phyloP scores from a whole-genome alignment of 1,139 yeast genomes.

The Yamadazyma epiphylla region DNA sequence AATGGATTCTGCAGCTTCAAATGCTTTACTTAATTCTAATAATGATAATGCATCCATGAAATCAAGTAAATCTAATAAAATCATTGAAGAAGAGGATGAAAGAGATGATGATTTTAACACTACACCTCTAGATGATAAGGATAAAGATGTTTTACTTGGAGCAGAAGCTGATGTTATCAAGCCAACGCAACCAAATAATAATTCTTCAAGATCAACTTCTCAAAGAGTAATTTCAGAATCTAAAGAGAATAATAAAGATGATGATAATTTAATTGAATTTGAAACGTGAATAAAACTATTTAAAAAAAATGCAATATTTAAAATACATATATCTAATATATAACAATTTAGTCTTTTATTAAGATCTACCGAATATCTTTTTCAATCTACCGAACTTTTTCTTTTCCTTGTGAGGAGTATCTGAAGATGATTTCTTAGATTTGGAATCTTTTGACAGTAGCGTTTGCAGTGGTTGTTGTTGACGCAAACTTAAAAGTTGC shows the following conservation, averaged over 20 bases:
- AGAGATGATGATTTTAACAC: conserved; percentile 46
- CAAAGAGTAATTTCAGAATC: too few species aligned
- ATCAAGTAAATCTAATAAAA: conserved; percentile 19
- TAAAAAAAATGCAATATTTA: neutral
- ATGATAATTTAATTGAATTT: conserved; percentile 23
- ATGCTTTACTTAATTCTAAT: conserved; percentile 13
- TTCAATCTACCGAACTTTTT: conserved; percentile 51
- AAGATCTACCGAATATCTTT: conserved; percentile 53
- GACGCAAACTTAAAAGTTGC: conserved; percentile 10
- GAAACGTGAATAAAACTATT: conserved; percentile 14
- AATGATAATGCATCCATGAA: conserved; percentile 23
- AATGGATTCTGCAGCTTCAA: conserved; percentile 64
- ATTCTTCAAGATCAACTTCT: neutral
- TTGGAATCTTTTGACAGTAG: conserved; percentile 2
- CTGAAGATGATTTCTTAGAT: conserved; percentile 13
- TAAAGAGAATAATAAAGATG: conserved; percentile 4
- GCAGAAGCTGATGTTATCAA: conserved; percentile 30
- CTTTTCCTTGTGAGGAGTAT: too few species aligned
- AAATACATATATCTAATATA: conserved; percentile 2
- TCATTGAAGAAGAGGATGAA: conserved; percentile 34
- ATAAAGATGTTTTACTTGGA: conserved; percentile 44
- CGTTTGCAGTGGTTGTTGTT: conserved; percentile 8
- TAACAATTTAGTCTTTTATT: neutral
- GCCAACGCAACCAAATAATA: neutral
- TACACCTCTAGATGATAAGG: conserved; percentile 44